Percentiles rank a stretch among this genome's conserved stretches.
Conservation (phyloP, 2,329 filamentous ascomycete species). For the Leptodontidium sp. region DNA sequence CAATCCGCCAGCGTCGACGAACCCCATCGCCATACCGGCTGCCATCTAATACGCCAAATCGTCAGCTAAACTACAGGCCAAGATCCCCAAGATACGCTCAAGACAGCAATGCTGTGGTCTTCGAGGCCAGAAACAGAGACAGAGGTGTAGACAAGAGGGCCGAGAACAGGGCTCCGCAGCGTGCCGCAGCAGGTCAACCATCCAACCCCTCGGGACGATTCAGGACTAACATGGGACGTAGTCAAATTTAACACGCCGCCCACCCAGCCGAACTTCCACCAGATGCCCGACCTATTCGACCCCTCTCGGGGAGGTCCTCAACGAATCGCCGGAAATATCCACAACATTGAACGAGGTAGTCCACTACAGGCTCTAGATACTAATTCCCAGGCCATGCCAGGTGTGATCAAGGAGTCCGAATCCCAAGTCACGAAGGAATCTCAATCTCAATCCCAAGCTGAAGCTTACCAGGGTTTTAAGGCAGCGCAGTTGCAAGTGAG, state of each 20-base stretch:
- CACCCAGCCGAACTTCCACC: neutral
- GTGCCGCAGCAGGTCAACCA: neutral
- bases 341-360: neutral
- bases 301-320: neutral
- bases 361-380: constrained; percentile 12
- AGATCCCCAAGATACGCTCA: constrained; percentile 21
- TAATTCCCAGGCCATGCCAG: constrained; percentile 4
- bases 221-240: neutral
- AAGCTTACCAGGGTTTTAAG: constrained; percentile 7
- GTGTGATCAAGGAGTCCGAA: neutral
- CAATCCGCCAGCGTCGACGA: constrained; percentile 13
- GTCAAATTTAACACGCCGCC: constrained; percentile 12
- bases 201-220: neutral
- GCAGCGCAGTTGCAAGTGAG: neutral
- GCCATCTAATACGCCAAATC: constrained; percentile 6
- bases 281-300: neutral
- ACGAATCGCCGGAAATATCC: neutral
- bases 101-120: constrained; percentile 27
- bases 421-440: neutral
- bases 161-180: neutral
- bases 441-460: neutral
- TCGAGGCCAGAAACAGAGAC: constrained; percentile 8
- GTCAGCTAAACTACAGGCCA: constrained; percentile 12
- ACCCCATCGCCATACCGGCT: constrained; percentile 25
- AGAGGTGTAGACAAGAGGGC: neutral